phyloP scores from a whole-genome alignment of 1,284 basidiomycete species.

The Ustilago hordei region DNA sequence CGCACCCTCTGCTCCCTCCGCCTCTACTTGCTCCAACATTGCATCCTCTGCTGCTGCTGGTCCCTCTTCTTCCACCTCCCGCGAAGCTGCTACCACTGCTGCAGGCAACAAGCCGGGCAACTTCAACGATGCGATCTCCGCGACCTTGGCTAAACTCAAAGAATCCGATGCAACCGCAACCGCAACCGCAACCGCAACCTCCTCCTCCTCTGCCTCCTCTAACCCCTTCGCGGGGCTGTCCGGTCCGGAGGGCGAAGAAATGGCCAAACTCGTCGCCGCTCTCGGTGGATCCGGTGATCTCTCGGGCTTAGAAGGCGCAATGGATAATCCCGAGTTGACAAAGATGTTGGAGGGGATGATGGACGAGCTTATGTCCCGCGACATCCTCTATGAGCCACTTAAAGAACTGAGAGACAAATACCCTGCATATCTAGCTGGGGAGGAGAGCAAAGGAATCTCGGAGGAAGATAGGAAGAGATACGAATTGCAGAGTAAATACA shows the following conservation, averaged over 20 bases:
- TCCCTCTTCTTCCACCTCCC: background rate
- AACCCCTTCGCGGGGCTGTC: conserved; percentile 71
- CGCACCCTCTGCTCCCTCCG: background rate
- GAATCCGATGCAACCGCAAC: conserved; percentile 75
- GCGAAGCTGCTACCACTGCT: conserved; percentile 2
- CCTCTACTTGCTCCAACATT: background rate
- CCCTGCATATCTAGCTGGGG: conserved; percentile 78
- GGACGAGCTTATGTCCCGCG: conserved; percentile 92
- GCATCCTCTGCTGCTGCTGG: conserved; percentile 13
- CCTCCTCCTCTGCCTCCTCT: conserved; percentile 46
- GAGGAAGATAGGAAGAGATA: conserved; percentile 79
- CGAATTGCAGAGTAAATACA: conserved; percentile 77
- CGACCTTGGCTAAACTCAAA: conserved; percentile 83
- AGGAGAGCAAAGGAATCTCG: conserved; percentile 72
- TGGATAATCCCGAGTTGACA: conserved; percentile 72
- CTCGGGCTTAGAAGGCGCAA: conserved; percentile 60
- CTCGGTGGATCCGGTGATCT: conserved; percentile 66
- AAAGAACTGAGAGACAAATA: conserved; percentile 91
- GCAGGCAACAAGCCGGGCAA: conserved; percentile 67
- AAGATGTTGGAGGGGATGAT: conserved; percentile 90
- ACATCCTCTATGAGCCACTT: conserved; percentile 90
- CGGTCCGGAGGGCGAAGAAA: conserved; percentile 69
- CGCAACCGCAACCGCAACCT: conserved; percentile 52
- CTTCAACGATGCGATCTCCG: conserved; percentile 82
- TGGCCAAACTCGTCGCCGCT: conserved; percentile 69